Evolutionary conservation across 2,329 filamentous ascomycete genomes (phyloP).

Genomic region (Fusarium zealandicum): DNA sequence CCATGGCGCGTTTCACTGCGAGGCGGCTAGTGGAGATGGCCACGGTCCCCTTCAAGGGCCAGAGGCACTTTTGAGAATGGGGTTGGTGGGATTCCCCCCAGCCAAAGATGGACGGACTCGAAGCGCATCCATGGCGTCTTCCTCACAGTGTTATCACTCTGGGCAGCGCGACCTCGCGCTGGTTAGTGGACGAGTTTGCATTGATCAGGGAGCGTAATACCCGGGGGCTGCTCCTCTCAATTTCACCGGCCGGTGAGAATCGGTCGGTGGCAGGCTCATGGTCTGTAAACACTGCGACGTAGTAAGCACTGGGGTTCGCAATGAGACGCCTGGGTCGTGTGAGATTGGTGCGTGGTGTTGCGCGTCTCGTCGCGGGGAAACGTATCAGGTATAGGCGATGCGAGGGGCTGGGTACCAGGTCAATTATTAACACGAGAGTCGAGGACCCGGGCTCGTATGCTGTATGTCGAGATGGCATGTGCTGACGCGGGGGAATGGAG

Average conservation of each 20-base stretch:
- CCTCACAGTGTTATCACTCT: no score
- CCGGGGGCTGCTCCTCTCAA: constrained; percentile 8
- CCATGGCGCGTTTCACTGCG: constrained; percentile 35
- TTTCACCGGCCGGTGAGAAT: constrained; percentile 25
- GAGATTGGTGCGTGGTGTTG: constrained; percentile 10
- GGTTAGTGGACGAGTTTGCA: constrained; percentile 12
- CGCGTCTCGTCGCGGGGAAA: constrained; percentile 22
- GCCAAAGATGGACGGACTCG: constrained; percentile 1
- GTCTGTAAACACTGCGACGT: no score
- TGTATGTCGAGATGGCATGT: neutral
- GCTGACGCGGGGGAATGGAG: neutral
- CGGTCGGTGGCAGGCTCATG: no score
- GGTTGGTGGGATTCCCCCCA: constrained; percentile 20
- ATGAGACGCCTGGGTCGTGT: constrained; percentile 5
- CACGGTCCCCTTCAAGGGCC: constrained; percentile 1
- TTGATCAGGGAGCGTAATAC: constrained; percentile 8
- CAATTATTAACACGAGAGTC: constrained; percentile 9
- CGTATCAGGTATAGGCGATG: constrained; percentile 28
- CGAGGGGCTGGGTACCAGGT: constrained; percentile 1
- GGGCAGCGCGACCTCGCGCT: no score
- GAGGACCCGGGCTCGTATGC: constrained; percentile 11
- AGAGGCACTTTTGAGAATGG: constrained; percentile 4
- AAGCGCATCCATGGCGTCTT: constrained; percentile 8
- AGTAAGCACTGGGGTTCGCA: constrained; percentile 12
- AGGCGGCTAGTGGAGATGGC: constrained; percentile 18